Evolutionary conservation across 129 eudicot species (phyloP).

Genomic region (Logfia minima): DNA sequence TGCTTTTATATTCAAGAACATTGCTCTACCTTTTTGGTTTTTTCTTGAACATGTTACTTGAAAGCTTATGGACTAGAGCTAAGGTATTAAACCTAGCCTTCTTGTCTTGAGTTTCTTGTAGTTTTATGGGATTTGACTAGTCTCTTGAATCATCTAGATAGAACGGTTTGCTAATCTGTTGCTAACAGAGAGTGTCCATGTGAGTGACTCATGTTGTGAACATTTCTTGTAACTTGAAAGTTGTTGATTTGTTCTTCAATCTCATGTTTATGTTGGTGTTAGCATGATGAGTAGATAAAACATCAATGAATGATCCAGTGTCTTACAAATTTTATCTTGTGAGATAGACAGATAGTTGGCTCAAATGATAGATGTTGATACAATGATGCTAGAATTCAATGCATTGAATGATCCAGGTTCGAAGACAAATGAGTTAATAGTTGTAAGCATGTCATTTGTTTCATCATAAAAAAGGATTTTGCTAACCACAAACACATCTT

Average conservation of each 20-base stretch:
- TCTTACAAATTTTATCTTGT: neutral
- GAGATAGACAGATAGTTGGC: neutral
- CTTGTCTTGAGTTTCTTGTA: neutral
- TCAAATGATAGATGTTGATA: neutral
- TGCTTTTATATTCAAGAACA: conserved; percentile 17
- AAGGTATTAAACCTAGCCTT: neutral
- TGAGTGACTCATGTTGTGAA: neutral
- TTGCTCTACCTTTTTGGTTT: conserved; percentile 17
- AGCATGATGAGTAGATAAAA: neutral
- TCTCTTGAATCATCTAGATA: conserved; percentile 5
- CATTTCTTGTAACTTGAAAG: neutral
- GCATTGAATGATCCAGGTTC: neutral
- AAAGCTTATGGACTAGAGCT: conserved; percentile 12
- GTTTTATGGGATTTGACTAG: neutral
- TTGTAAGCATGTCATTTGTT: too few species aligned
- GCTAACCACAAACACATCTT: too few species aligned
- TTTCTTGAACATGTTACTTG: conserved; percentile 9
- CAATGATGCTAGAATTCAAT: neutral
- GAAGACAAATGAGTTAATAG: too few species aligned
- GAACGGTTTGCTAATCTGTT: conserved; percentile 1
- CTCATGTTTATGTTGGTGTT: neutral
- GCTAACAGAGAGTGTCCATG: neutral
- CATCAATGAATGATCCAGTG: neutral
- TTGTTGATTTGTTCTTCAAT: neutral
- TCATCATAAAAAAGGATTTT: too few species aligned